Conservation (phyloP, 1,284 basidiomycete genomes). For the Phellinidium pouzarii region DNA sequence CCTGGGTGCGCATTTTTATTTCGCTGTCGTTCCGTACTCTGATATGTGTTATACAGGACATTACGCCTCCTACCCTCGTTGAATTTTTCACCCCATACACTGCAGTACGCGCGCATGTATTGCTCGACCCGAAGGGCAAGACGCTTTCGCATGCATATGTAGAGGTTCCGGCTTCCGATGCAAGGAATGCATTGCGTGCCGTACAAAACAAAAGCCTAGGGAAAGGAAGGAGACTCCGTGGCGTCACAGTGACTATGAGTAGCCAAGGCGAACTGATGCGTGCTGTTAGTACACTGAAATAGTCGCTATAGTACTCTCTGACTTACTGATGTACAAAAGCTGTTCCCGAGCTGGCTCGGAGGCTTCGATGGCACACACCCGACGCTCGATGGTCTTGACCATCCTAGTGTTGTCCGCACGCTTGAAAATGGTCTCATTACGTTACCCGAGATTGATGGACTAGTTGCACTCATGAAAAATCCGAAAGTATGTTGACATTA, state of each 20-base stretch:
- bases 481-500: constrained; percentile 53
- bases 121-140: constrained; percentile 72
- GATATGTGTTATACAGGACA: constrained; percentile 44
- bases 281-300: constrained; percentile 40
- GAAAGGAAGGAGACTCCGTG: constrained; percentile 63
- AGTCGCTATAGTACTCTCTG: neutral
- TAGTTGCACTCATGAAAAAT: constrained; percentile 61
- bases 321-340: constrained; percentile 29
- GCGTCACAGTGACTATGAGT: constrained; percentile 73
- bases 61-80: constrained; percentile 64
- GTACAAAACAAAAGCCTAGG: constrained; percentile 54
- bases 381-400: constrained; percentile 52
- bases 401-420: constrained; percentile 46
- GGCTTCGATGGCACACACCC: constrained; percentile 63
- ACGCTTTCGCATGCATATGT: constrained; percentile 76
- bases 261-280: constrained; percentile 73
- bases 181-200: constrained; percentile 59
- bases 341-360: constrained; percentile 76
- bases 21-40: constrained; percentile 9
- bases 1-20: constrained; percentile 53
- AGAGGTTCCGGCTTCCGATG: constrained; percentile 53
- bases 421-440: constrained; percentile 58
- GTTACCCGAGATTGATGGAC: constrained; percentile 53
- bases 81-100: constrained; percentile 60
- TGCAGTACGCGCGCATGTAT: constrained; percentile 60